Evolutionary conservation across 495 filamentous ascomycete species (phyloP), one percentile per base, ranked within the genome.

Genomic region (Annulohypoxylon nitens): DNA sequence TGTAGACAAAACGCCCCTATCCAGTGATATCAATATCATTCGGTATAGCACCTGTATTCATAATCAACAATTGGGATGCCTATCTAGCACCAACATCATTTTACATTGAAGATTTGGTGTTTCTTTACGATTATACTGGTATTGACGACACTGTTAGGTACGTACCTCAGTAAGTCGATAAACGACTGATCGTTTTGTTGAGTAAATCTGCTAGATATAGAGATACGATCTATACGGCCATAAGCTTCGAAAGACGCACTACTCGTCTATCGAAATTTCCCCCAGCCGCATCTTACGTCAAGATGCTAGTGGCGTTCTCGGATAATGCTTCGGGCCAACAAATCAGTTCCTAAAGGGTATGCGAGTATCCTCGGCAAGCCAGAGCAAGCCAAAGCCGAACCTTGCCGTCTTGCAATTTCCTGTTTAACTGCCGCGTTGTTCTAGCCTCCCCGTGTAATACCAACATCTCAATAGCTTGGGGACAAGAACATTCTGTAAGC

Each of bases 401-500:
- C 7, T 9, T 34, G 4, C 41, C 14, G 41, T 26, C 2, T 5
- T 25, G 39, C 33, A 41, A 11, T 25, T 30, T 30, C 30, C 30
- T 26, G 12, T 8, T 36, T 23, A 59, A 60, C 43, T 67, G 43
- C 43, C 61, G 53, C 23, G 34, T 34, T 9, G 25, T 64, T 62
- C 53, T 33, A 51, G 16, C 34, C 34, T 70, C 25, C 37, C 11
- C 45, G 18, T 30, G n/a, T 18, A 45, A 37, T 26, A 9, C 30
- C 30, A 30, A 30, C 47, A 48, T 61, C n/a, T n/a, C 37, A 36
- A 33, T 54, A 64, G 6, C 16, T 55, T 61, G 57, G 30, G 47
- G 18, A 47, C n/a, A n/a, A 55, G 41, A 20, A 41, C 18, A 51
- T 61, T 23, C 14, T 59, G 53, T 70, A 61, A 5, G 47, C 55